Evolutionary conservation across 495 filamentous ascomycete genomes (phyloP).

Genomic region (Aspergillus olivimuriae): DNA sequence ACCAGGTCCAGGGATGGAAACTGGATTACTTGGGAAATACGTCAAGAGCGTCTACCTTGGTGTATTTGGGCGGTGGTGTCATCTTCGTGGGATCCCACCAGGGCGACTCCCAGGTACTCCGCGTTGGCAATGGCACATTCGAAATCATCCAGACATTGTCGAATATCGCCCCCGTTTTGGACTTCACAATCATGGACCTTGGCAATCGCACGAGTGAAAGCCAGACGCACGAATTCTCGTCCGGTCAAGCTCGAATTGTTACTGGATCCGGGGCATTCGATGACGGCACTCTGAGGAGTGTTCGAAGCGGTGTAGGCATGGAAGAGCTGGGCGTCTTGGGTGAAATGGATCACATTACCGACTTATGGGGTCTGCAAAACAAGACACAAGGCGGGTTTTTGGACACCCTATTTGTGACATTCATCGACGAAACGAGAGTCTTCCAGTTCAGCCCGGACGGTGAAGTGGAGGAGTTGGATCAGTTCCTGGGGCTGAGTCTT

Average conservation of each 20-base stretch:
- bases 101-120: conserved; percentile 82
- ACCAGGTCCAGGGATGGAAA: conserved; percentile 61
- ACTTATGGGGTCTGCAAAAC: conserved; percentile 60
- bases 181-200: conserved; percentile 94
- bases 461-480: conserved; percentile 78
- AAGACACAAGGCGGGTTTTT: conserved; percentile 34
- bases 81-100: conserved; percentile 89
- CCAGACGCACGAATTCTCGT: conserved; percentile 81
- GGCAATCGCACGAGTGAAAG: conserved; percentile 73
- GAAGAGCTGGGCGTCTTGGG: conserved; percentile 80
- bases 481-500: conserved; percentile 63
- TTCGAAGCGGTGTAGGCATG: conserved; percentile 89
- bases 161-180: conserved; percentile 86
- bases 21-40: conserved; percentile 62
- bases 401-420: conserved; percentile 74
- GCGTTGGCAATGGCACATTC: conserved; percentile 48
- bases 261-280: conserved; percentile 83
- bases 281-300: conserved; percentile 79
- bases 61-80: conserved; percentile 69
- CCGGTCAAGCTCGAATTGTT: conserved; percentile 90
- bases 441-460: conserved; percentile 71
- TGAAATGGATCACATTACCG: conserved; percentile 69
- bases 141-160: conserved; percentile 68
- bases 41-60: conserved; percentile 65
- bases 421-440: conserved; percentile 75